Percentiles rank a stretch among this genome's conserved stretches.
phyloP scores from a whole-genome alignment of 2,329 filamentous ascomycete genomes.

The Claviceps capensis region DNA sequence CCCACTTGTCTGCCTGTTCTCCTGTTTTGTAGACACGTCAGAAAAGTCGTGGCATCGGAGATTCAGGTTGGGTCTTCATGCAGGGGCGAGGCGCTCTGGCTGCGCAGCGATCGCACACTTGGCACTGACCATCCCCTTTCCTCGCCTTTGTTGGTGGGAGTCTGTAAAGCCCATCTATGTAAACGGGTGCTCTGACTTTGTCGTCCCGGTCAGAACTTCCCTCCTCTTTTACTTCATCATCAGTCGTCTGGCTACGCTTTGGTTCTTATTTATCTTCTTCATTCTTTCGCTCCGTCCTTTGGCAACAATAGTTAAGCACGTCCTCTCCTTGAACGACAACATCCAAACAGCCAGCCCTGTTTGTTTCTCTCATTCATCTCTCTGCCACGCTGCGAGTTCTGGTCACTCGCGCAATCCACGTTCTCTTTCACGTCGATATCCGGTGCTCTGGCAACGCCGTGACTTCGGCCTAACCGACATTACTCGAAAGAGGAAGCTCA shows the following conservation, averaged over 20 bases:
- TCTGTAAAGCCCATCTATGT: too few relatives aligned
- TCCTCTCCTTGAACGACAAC: constrained; percentile 18
- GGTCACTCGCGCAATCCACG: constrained; percentile 11
- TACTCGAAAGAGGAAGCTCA: background rate
- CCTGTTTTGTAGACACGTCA: background rate
- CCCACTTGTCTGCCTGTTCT: background rate
- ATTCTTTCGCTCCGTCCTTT: constrained; percentile 3
- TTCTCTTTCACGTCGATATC: constrained; percentile 12
- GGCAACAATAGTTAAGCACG: constrained; percentile 19
- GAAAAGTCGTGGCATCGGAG: background rate
- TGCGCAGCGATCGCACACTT: background rate
- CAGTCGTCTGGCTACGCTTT: constrained; percentile 5
- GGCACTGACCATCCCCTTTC: background rate
- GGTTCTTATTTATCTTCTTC: constrained; percentile 3
- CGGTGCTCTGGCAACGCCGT: constrained; percentile 23
- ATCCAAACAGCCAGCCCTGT: constrained; percentile 14
- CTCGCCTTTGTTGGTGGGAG: background rate
- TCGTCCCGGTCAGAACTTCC: background rate
- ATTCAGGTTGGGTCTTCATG: background rate
- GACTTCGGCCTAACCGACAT: background rate
- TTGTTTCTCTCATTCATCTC: constrained; percentile 19
- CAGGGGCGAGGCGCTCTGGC: background rate
- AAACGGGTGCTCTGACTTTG: background rate
- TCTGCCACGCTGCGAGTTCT: constrained; percentile 12
- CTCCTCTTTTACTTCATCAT: constrained; percentile 6